Percentiles rank a stretch among this genome's conserved stretches.
phyloP scores from a whole-genome alignment of 2,329 filamentous ascomycete genomes.

The Aspergillus sp. region DNA sequence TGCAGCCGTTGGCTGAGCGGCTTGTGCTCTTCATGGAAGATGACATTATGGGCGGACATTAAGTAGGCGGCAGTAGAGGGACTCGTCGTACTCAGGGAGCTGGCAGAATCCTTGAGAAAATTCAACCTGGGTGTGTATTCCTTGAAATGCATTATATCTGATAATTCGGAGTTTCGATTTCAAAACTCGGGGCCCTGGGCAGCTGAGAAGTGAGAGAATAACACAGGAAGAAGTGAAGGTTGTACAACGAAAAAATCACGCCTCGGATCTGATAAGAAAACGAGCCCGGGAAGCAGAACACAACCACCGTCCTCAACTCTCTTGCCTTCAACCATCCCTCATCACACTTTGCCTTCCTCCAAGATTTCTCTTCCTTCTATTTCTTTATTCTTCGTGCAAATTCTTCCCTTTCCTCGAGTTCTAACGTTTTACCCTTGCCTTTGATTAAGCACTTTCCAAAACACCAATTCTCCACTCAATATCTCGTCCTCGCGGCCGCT shows the following conservation, averaged over 20 bases:
- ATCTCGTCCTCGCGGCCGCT: not conserved
- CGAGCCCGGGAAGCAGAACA: conserved; percentile 2
- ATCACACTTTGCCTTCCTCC: not conserved
- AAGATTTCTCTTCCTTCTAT: not conserved
- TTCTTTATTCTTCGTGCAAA: conserved; percentile 2
- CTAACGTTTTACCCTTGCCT: not conserved
- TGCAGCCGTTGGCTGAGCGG: conserved; percentile 32
- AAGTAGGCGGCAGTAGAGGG: conserved; percentile 45
- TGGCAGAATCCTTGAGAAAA: conserved; percentile 40
- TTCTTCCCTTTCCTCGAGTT: not conserved
- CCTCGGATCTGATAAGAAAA: conserved; percentile 11
- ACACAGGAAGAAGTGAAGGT: not conserved
- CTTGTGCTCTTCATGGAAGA: conserved; percentile 36
- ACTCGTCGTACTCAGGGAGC: conserved; percentile 30
- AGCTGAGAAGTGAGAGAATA: not conserved
- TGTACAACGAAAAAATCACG: not conserved
- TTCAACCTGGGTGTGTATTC: conserved; percentile 29
- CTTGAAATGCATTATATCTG: conserved; percentile 22
- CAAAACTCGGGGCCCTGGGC: not conserved
- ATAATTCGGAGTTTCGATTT: not conserved
- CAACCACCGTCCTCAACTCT: conserved; percentile 7
- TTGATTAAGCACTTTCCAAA: not conserved
- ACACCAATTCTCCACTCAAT: not conserved
- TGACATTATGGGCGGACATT: conserved; percentile 36
- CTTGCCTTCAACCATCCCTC: conserved; percentile 5